These are phyloP conservation scores for Macrocystidia cucumis DNA, from an alignment of 1,284 basidiomycete genomes.

Conservation along the genomic window DNA sequence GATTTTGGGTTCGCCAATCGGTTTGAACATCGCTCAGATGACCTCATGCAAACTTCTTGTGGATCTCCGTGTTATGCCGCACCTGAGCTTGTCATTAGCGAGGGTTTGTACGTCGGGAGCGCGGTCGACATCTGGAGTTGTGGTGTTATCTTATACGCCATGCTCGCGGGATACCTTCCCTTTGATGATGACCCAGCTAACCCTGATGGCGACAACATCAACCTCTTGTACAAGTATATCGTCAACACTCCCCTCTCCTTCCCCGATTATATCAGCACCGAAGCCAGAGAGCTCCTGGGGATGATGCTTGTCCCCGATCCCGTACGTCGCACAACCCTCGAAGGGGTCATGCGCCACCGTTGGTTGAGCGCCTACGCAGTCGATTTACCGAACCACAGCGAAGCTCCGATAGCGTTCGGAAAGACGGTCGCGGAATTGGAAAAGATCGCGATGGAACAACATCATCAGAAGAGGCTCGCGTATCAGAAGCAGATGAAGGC, in stretches of 20 bases:
- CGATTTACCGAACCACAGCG: slow-evolving; percentile 15
- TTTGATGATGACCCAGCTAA: slow-evolving; percentile 99
- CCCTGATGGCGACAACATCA: slow-evolving; percentile 99
- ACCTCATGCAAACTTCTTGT: slow-evolving; percentile 98
- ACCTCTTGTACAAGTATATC: slow-evolving; percentile 99
- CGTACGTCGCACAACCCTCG: slow-evolving; percentile 64
- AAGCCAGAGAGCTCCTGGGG: slow-evolving; percentile 56
- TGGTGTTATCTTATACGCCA: slow-evolving; percentile 98
- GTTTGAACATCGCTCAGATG: slow-evolving; percentile 86
- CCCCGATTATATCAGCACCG: slow-evolving; percentile 84
- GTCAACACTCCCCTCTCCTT: slow-evolving; percentile 93
- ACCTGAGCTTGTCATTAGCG: slow-evolving; percentile 97
- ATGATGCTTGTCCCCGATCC: slow-evolving; percentile 93
- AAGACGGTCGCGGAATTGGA: slow-evolving; percentile 77
- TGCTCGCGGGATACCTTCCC: slow-evolving; percentile 99
- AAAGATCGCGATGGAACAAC: slow-evolving; percentile 73
- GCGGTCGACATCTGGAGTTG: slow-evolving; percentile 99
- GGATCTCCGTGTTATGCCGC: slow-evolving; percentile 98
- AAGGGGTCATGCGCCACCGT: slow-evolving; percentile 72
- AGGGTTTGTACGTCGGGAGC: slow-evolving; percentile 96
- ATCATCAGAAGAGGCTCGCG: slow-evolving; percentile 73
- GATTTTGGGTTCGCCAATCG: slow-evolving; percentile 99
- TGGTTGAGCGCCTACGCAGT: slow-evolving; percentile 72
- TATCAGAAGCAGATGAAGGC: slow-evolving; percentile 71
- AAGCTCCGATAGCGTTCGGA: slow-evolving; percentile 43